A percentile compares a stretch with the other conserved stretches of the same genome.
Evolutionary conservation across 768 basidiomycete genomes (phyloP).

Genomic region (Kwoniella shandongensis): DNA sequence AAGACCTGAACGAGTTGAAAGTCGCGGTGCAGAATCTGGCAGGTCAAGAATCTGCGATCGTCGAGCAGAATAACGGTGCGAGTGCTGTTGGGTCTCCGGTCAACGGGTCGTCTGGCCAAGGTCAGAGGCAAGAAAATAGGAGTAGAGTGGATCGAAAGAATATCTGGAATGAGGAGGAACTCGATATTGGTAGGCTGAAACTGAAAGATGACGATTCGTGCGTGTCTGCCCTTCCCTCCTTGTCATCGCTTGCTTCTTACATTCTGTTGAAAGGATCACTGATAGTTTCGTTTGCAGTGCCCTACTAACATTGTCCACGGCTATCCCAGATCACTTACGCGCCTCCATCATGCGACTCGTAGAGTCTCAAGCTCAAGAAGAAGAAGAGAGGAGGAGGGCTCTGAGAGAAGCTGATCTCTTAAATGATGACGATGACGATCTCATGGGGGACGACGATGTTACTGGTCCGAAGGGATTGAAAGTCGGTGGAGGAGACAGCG

Average conservation of each 20-base stretch:
- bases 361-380: slow-evolving; percentile 70
- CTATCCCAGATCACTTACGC: slow-evolving; percentile 71
- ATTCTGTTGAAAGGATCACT: neutral
- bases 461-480: slow-evolving; percentile 13
- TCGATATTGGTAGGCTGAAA: slow-evolving; percentile 65
- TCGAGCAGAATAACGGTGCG: neutral
- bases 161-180: slow-evolving; percentile 69
- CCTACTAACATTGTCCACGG: slow-evolving; percentile 18
- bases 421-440: slow-evolving; percentile 25
- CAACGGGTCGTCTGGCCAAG: neutral
- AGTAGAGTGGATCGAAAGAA: slow-evolving; percentile 59
- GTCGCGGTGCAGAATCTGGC: slow-evolving; percentile 40
- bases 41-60: slow-evolving; percentile 7
- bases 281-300: slow-evolving; percentile 1
- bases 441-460: slow-evolving; percentile 22
- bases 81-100: neutral
- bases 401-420: slow-evolving; percentile 42
- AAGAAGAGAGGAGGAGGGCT: slow-evolving; percentile 53
- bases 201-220: slow-evolving; percentile 63
- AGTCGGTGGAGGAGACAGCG: slow-evolving; percentile 51
- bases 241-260: neutral
- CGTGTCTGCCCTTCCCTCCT: slow-evolving; percentile 1
- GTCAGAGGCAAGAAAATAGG: neutral
- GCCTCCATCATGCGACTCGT: slow-evolving; percentile 75
- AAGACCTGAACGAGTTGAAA: slow-evolving; percentile 67